Base-by-base conservation (phyloP, 129 eudicot genomes). In the Flaveria bidentis region DNA sequence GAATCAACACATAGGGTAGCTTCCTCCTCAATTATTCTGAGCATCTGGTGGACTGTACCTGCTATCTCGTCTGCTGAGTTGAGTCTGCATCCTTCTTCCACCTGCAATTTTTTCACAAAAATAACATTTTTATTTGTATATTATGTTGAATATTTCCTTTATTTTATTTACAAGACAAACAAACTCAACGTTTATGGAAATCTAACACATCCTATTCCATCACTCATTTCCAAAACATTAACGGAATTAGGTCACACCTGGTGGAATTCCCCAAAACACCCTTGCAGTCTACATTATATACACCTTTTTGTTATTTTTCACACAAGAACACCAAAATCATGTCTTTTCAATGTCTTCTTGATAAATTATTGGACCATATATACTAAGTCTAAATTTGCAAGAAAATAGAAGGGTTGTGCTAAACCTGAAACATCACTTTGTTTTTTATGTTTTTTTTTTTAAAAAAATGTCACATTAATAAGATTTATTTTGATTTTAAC, bases 11-110 rank as follows among this genome's bases (percentile, higher is more conserved):
- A 85, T 88, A 77, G 83, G 58, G 77, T 65, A 81, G 82, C 89
- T 85, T 86, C 96, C 76, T 89, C 96, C 88, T 87, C 97, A 84
- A 95, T 95, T 79, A 91, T 89, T 86, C 97, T 86, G 53, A 95
- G 92, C 96, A 95, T 87, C 85, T 95, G 99, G 88, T 89, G 99
- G 57, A 91, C 94, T 83, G 94, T 93, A 46, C 85, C 92, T 79
- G 94, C 96, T 74, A 95, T 95, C 67, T 88, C 96, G 78, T 95
- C 99, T 69, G 97, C 91, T 67, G 96, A 89, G 73, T 80, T 91
- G 15, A 95, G 90, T 70, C 88, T 87, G 88, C 99, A 91, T 42
- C 96, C 97, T 89, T 91, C 99, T 79, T 90, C 98, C 77, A 93
- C 97, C 98, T 93, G 87, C 84, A 74, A 30, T 9, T 36, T 46